Evolutionary conservation across 805 yeast genomes (phyloP).

Genomic region (Kluyveromyces siamensis): DNA sequence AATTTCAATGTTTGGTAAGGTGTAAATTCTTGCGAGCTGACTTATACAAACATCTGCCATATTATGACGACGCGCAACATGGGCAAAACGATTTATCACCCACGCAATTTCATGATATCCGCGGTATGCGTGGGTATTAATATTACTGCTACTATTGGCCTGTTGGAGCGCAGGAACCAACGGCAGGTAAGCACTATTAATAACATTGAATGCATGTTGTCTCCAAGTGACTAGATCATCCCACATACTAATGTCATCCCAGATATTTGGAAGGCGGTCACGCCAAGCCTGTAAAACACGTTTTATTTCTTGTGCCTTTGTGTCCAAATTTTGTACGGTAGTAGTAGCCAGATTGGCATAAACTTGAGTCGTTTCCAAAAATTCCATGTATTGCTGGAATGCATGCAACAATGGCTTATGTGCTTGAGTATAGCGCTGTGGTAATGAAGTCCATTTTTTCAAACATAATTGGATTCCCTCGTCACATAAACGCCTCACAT

Average conservation of each 20-base stretch:
- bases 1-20: conserved; percentile 93
- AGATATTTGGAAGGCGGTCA: conserved; percentile 87
- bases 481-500: conserved; percentile 78
- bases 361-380: conserved; percentile 94
- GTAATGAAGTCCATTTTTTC: conserved; percentile 88
- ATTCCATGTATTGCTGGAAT: conserved; percentile 95
- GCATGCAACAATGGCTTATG: conserved; percentile 87
- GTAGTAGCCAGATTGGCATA: conserved; percentile 82
- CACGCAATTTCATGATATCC: conserved; percentile 99
- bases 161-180: conserved; percentile 80
- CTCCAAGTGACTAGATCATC: conserved; percentile 97
- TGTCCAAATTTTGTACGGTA: conserved; percentile 84
- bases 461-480: conserved; percentile 92
- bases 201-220: conserved; percentile 95
- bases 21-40: conserved; percentile 87
- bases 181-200: conserved; percentile 90
- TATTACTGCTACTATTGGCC: conserved; percentile 53
- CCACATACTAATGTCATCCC: conserved; percentile 99
- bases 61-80: conserved; percentile 93
- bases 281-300: conserved; percentile 96
- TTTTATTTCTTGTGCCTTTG: conserved; percentile 88
- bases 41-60: conserved; percentile 95
- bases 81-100: conserved; percentile 97
- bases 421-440: conserved; percentile 63
- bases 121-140: conserved; percentile 89